phyloP scores from a whole-genome alignment of 306 rosid species.

The Mimosa bimucronata region DNA sequence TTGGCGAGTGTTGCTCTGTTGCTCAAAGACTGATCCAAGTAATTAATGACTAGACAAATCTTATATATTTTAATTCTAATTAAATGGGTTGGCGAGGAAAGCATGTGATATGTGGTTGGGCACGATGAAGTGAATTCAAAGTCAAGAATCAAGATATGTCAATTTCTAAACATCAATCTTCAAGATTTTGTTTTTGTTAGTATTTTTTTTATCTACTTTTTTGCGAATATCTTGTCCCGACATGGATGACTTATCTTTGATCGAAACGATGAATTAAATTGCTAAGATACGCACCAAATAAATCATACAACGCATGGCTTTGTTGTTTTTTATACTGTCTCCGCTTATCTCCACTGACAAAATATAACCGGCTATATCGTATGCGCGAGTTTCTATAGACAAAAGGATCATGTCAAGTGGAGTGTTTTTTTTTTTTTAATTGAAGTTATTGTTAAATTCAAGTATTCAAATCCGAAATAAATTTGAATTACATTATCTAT shows the following conservation, averaged over 20 bases:
- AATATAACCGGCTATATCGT: not conserved
- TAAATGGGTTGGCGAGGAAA: not conserved
- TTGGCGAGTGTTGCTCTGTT: not conserved
- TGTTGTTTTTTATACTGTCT: not conserved
- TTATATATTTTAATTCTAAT: not conserved
- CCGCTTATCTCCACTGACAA: not conserved
- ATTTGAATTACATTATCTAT: not conserved
- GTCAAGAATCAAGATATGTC: not conserved
- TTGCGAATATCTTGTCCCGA: not conserved
- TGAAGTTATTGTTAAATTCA: not conserved
- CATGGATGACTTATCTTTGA: not conserved
- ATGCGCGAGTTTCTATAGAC: not conserved
- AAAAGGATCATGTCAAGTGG: not conserved
- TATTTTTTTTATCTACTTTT: not conserved
- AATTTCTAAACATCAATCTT: not conserved
- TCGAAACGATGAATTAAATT: not conserved
- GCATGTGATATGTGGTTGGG: not conserved
- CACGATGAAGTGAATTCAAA: not conserved
- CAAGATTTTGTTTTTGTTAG: not conserved
- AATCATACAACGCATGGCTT: not conserved
- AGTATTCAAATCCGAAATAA: not conserved
- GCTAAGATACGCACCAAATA: not conserved
- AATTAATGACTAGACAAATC: not conserved
- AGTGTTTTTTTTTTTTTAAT: not conserved
- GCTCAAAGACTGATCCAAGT: not conserved